phyloP scores from a whole-genome alignment of 176 grass and related monocot species.

The Calamus simplicifolius region DNA sequence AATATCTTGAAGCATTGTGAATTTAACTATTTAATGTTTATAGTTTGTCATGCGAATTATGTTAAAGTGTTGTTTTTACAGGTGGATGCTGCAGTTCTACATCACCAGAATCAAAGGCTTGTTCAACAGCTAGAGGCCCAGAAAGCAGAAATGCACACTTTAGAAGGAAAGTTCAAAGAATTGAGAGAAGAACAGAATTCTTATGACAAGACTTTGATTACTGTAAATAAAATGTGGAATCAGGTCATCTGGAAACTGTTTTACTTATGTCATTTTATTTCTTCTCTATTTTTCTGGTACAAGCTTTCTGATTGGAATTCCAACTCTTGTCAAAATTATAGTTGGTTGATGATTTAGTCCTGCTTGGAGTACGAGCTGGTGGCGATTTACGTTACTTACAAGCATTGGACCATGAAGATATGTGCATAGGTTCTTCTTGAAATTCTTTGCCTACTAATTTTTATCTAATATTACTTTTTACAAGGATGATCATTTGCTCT shows the following conservation, averaged over 20 bases:
- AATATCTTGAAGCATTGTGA: neutral
- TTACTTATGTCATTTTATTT: slow-evolving; percentile 9
- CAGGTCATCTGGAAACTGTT: slow-evolving; percentile 44
- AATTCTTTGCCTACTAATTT: neutral
- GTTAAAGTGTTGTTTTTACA: slow-evolving; percentile 11
- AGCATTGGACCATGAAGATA: slow-evolving; percentile 55
- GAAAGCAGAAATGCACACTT: slow-evolving; percentile 60
- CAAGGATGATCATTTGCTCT: neutral
- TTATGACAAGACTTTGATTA: slow-evolving; percentile 74
- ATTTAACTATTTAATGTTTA: no score
- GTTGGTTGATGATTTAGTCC: slow-evolving; percentile 85
- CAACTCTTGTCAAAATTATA: slow-evolving; percentile 37
- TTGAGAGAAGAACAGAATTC: slow-evolving; percentile 57
- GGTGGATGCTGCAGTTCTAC: slow-evolving; percentile 78
- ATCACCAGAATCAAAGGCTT: slow-evolving; percentile 90
- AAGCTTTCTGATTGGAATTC: neutral
- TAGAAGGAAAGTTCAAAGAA: slow-evolving; percentile 67
- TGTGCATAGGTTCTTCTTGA: slow-evolving; percentile 41
- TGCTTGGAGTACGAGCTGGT: slow-evolving; percentile 61
- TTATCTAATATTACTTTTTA: neutral
- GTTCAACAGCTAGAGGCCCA: slow-evolving; percentile 83
- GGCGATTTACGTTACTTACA: slow-evolving; percentile 42
- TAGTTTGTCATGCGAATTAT: no score
- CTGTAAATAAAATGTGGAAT: slow-evolving; percentile 87
- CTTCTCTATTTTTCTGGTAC: slow-evolving; percentile 7